A percentile compares a stretch with the other conserved stretches of the same genome.
These are phyloP conservation scores for Entophlyctis luteolus DNA, from an alignment of 192 early-diverging fungal genomes.

Conservation along the genomic window DNA sequence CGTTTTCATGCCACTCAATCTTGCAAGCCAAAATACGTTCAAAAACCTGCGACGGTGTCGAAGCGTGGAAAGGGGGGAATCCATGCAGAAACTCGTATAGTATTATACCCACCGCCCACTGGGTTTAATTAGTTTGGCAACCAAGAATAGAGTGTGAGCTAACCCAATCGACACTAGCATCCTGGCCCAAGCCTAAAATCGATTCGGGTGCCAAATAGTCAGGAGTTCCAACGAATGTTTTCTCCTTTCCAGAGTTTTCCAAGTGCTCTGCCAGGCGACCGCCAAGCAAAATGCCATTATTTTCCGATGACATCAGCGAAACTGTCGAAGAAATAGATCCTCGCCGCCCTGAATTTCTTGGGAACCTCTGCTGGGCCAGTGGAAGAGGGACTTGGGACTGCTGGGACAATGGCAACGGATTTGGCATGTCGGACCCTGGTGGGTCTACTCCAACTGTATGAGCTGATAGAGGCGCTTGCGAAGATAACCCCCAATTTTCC, in stretches of 20 bases:
- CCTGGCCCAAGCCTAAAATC: constrained; percentile 79
- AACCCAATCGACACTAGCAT: constrained; percentile 85
- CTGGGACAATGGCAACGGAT: not conserved
- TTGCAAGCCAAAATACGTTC: constrained; percentile 72
- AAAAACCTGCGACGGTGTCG: constrained; percentile 74
- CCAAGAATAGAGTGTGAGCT: constrained; percentile 19
- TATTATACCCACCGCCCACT: constrained; percentile 86
- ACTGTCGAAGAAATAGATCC: constrained; percentile 35
- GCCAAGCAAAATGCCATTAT: constrained; percentile 22
- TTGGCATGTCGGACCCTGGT: not conserved
- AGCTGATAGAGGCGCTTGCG: not conserved
- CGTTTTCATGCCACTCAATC: constrained; percentile 73
- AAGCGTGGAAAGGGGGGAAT: constrained; percentile 77
- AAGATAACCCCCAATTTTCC: constrained; percentile 23
- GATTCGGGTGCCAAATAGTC: constrained; percentile 86
- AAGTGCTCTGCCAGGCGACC: constrained; percentile 44
- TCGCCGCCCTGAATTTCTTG: constrained; percentile 29
- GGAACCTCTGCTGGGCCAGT: constrained; percentile 9
- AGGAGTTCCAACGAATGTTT: constrained; percentile 77
- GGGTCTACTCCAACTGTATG: not conserved
- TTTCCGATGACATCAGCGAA: constrained; percentile 26
- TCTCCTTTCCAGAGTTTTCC: constrained; percentile 42
- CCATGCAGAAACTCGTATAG: constrained; percentile 83
- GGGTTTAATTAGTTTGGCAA: constrained; percentile 27
- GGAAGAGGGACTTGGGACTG: constrained; percentile 8